Evolutionary conservation across 768 basidiomycete species (phyloP).

Genomic region (Kwoniella mangroviensis): DNA sequence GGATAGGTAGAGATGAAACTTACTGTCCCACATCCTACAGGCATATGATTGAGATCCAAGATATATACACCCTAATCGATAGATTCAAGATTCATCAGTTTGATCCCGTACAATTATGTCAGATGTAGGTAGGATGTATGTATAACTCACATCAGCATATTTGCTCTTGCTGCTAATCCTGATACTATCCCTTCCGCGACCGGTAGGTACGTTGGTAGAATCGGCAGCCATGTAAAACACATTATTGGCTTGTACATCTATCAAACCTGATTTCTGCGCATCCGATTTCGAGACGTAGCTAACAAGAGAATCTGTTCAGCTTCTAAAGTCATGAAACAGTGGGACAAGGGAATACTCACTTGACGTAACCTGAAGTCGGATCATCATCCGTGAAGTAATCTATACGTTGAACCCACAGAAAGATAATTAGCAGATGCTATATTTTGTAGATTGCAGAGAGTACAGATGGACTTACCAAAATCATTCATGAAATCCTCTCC

Average conservation of each 20-base stretch:
- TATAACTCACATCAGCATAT: conserved; percentile 50
- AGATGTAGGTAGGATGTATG: neutral
- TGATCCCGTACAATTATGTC: too few relatives aligned
- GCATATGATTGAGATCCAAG: conserved; percentile 56
- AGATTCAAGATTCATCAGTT: conserved; percentile 5
- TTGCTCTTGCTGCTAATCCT: conserved; percentile 53
- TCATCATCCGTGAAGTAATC: conserved; percentile 54
- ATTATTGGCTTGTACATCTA: conserved; percentile 33
- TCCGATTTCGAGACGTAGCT: conserved; percentile 50
- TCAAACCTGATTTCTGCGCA: conserved; percentile 37
- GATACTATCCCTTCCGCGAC: conserved; percentile 53
- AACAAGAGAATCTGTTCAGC: neutral
- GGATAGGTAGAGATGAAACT: conserved; percentile 16
- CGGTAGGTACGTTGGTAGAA: conserved; percentile 38
- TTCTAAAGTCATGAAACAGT: neutral
- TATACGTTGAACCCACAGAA: conserved; percentile 18
- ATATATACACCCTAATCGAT: conserved; percentile 53
- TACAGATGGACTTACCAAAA: conserved; percentile 34
- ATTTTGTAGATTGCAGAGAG: neutral
- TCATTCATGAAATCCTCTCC: conserved; percentile 48
- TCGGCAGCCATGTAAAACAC: conserved; percentile 53
- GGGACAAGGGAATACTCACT: conserved; percentile 22
- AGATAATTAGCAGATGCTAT: neutral
- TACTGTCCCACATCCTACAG: conserved; percentile 57
- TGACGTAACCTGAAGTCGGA: conserved; percentile 52